phyloP scores from a whole-genome alignment of 306 rosid genomes.

The Casuarina cunninghamiana region DNA sequence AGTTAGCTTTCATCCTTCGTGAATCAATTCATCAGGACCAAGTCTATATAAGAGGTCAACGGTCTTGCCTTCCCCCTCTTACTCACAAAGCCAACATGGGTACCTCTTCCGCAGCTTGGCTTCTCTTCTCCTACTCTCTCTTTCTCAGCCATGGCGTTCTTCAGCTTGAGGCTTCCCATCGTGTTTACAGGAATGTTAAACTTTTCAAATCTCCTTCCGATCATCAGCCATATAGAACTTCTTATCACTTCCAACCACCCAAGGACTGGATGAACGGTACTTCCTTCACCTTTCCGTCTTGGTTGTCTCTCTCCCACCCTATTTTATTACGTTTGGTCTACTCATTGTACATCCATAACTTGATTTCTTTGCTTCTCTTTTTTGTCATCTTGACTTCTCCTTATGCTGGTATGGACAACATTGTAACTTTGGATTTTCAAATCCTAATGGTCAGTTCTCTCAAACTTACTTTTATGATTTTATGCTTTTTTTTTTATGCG shows the following conservation, averaged over 20 bases:
- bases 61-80: conserved; percentile 4
- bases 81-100: conserved; percentile 29
- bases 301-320: neutral
- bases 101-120: conserved; percentile 26
- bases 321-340: no score
- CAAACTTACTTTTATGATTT: neutral
- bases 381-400: neutral
- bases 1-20: no score
- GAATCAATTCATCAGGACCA: no score
- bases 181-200: conserved; percentile 44
- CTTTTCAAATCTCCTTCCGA: conserved; percentile 29
- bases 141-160: conserved; percentile 37
- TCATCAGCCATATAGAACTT: conserved; percentile 69
- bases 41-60: conserved; percentile 26
- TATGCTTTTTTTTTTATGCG: neutral
- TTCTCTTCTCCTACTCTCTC: conserved; percentile 34
- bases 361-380: neutral
- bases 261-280: conserved; percentile 87
- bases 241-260: conserved; percentile 86
- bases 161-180: conserved; percentile 59
- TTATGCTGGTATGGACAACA: conserved; percentile 33
- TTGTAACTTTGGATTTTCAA: conserved; percentile 45
- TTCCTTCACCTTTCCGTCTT: neutral
- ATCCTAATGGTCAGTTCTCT: conserved; percentile 80
- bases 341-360: neutral